Conservation (phyloP, 2,329 filamentous ascomycete genomes). For the Dactylellina cionopaga region DNA sequence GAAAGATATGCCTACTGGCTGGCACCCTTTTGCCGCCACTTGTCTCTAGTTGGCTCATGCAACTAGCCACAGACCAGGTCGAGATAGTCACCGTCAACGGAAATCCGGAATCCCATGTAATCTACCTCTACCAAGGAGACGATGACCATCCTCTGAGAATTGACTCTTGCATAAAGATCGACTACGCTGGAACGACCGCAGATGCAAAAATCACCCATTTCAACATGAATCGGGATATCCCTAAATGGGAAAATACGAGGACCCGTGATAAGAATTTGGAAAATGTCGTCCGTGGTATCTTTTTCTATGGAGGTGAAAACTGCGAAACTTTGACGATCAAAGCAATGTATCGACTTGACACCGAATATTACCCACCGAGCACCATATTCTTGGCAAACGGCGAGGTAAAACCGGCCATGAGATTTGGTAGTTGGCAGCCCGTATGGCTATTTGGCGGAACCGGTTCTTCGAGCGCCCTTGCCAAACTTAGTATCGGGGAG, state of each 20-base stretch:
- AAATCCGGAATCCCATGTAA: background rate
- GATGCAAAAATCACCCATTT: constrained; percentile 22
- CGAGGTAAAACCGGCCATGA: background rate
- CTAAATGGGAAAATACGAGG: constrained; percentile 2
- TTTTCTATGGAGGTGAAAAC: constrained; percentile 15
- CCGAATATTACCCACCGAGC: constrained; percentile 4
- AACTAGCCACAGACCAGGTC: constrained; percentile 10
- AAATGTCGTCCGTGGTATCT: constrained; percentile 6
- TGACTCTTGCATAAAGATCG: constrained; percentile 18
- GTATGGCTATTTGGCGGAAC: constrained; percentile 21
- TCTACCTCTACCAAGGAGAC: constrained; percentile 17
- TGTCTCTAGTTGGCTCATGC: constrained; percentile 35
- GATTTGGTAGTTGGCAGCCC: constrained; percentile 21
- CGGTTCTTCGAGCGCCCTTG: constrained; percentile 10
- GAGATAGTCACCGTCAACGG: background rate
- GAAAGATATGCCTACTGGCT: background rate
- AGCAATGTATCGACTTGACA: constrained; percentile 13
- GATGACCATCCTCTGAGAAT: background rate
- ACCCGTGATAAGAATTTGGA: background rate
- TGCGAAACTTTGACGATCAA: constrained; percentile 16
- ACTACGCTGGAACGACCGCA: background rate
- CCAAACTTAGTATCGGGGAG: background rate
- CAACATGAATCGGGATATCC: constrained; percentile 14
- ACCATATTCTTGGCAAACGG: constrained; percentile 5
- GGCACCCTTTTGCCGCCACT: background rate